Evolutionary conservation across 2,329 filamentous ascomycete genomes (phyloP), one percentile per base, ranked within the genome.

Genomic region (Aspergillus ruber): DNA sequence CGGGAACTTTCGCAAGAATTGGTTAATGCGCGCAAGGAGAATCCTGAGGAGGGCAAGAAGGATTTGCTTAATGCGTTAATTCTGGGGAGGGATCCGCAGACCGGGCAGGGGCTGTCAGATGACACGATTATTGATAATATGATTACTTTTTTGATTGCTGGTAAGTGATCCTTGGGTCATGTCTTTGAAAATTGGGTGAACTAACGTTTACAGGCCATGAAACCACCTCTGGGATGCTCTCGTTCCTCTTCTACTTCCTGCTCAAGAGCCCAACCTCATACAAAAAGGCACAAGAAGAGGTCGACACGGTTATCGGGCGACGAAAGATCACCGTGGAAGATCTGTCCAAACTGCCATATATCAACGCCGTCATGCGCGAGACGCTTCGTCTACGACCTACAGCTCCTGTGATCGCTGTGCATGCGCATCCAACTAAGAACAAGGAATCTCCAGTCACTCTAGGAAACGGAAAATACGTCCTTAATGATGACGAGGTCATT

Each of bases 41-140:
- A 82, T 47, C 78, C 79, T 0, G 72, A 65, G 2, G 72, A 65
- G 2, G 73, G 77, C 4, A 78, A 79, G 53, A 84, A 83, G 47
- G 86, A 90, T 63, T 70, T 90, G 5, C 67, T 90, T 9, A 79
- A 80, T 50, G 80, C 83, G 27, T 86, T 90, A 83, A 69, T 90
- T 40, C 72, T 81, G 6, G 83, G 83, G 0, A 75, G 74, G 9
- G 86, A 90, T 59, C 76, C 81, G 1, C 78, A 81, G 65, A 88
- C 84, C 3, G 83, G 84, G 10, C 72, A 83, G 55, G 76, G 75
- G n/a, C 68, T 89, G 54, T 76, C 72, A 1, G 82, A 86, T 50
- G 71, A 77, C 4, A 79, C 74, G 43, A 85, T 88, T 52, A 76
- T 80, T 13, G 75, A 84, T 60, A 86, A 89, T 53, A 80, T 89